These are phyloP conservation scores for Pleomassaria siparia DNA, from an alignment of 2,329 filamentous ascomycete genomes.

Conservation along the genomic window DNA sequence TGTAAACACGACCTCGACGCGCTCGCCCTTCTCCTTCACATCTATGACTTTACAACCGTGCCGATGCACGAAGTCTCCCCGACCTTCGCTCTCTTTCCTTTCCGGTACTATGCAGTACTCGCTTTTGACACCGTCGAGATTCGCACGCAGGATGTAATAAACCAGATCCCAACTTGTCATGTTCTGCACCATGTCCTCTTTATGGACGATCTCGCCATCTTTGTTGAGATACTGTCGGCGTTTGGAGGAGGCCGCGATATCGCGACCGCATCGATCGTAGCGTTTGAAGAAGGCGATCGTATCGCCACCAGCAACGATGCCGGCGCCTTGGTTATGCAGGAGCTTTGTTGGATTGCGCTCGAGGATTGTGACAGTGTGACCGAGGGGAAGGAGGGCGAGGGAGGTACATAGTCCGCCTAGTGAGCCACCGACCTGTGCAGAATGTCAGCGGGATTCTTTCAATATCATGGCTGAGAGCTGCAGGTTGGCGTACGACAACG, in stretches of 20 bases:
- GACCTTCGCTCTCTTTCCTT: conserved; percentile 7
- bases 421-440: conserved; percentile 31
- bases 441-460: not conserved
- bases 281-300: conserved; percentile 32
- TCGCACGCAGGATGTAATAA: conserved; percentile 34
- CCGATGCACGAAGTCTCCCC: conserved; percentile 25
- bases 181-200: conserved; percentile 33
- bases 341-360: conserved; percentile 33
- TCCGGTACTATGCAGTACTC: conserved; percentile 26
- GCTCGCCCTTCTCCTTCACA: conserved; percentile 18
- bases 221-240: conserved; percentile 31
- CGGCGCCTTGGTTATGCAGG: conserved; percentile 37
- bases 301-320: conserved; percentile 35
- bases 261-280: conserved; percentile 25
- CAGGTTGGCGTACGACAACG: conserved; percentile 23
- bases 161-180: conserved; percentile 42
- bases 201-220: conserved; percentile 30
- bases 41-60: conserved; percentile 28
- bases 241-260: conserved; percentile 27
- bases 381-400: conserved; percentile 29
- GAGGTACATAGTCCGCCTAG: conserved; percentile 30
- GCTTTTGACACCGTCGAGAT: conserved; percentile 33
- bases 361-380: conserved; percentile 31
- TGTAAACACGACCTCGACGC: conserved; percentile 20
- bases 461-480: no score